These are phyloP conservation scores for Chalaropsis ovoidea DNA, from an alignment of 2,329 filamentous ascomycete genomes.

Conservation along the genomic window DNA sequence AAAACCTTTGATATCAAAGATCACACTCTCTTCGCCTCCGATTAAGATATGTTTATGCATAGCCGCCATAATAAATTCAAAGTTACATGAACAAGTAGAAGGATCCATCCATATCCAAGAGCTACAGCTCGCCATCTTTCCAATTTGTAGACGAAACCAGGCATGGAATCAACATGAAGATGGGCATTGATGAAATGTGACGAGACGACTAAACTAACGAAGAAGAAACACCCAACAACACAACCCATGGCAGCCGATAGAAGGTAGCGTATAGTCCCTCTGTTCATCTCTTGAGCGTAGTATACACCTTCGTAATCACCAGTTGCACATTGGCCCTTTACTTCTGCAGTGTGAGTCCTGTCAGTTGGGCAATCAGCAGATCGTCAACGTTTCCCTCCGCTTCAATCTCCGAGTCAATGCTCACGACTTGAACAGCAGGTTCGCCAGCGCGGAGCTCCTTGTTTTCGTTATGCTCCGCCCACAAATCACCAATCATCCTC, in stretches of 20 bases:
- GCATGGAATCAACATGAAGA: too few species aligned
- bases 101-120: neutral
- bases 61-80: too few species aligned
- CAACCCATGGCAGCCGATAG: too few species aligned
- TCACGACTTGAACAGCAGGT: constrained; percentile 25
- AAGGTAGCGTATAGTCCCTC: too few species aligned
- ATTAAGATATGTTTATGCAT: neutral
- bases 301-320: neutral
- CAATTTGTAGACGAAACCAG: too few species aligned
- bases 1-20: constrained; percentile 67
- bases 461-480: constrained; percentile 44
- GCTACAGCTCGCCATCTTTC: too few species aligned
- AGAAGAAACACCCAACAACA: too few species aligned
- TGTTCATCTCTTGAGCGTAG: too few species aligned
- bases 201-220: too few species aligned
- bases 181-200: too few species aligned
- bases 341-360: constrained; percentile 18
- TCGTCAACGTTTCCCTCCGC: constrained; percentile 17
- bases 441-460: neutral
- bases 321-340: neutral
- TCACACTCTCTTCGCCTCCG: constrained; percentile 58
- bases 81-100: constrained; percentile 26
- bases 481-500: constrained; percentile 54
- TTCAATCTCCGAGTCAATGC: constrained; percentile 24
- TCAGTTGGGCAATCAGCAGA: constrained; percentile 19